phyloP scores from a whole-genome alignment of 805 yeast genomes.

The Clavispora carvajalis region DNA sequence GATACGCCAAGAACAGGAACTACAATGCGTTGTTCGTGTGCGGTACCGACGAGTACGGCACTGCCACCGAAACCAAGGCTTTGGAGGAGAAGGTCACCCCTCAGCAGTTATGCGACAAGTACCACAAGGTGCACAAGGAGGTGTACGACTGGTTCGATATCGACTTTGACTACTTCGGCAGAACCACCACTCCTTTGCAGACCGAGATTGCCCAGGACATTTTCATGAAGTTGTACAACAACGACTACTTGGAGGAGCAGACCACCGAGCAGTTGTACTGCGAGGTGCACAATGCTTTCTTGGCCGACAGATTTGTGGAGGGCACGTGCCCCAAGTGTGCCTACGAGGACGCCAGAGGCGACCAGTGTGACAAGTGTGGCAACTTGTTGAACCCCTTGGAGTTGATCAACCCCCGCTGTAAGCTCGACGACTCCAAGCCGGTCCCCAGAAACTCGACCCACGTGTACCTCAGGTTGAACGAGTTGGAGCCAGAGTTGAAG shows the following conservation, averaged over 20 bases:
- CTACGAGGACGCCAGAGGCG: constrained; percentile 98
- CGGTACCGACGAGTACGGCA: constrained; percentile 99
- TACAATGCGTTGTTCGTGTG: constrained; percentile 82
- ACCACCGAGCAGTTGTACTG: constrained; percentile 88
- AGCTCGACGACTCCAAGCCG: constrained; percentile 81
- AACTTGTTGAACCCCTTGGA: constrained; percentile 84
- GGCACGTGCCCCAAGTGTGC: constrained; percentile 95
- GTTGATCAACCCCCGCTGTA: constrained; percentile 91
- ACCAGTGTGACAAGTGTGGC: constrained; percentile 98
- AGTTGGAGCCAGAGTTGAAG: constrained; percentile 69
- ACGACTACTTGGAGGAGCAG: constrained; percentile 80
- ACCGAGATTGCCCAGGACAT: constrained; percentile 95
- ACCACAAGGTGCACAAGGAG: constrained; percentile 76
- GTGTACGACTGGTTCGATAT: constrained; percentile 97
- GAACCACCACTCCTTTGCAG: constrained; percentile 89
- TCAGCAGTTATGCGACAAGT: constrained; percentile 83
- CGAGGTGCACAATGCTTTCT: constrained; percentile 79
- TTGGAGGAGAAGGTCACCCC: constrained; percentile 91
- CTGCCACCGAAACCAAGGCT: constrained; percentile 98
- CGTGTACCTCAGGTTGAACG: constrained; percentile 76
- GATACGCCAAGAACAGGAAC: constrained; percentile 85
- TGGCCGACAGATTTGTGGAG: constrained; percentile 96
- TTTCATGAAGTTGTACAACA: constrained; percentile 68
- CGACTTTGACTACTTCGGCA: constrained; percentile 91
- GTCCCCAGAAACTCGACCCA: constrained; percentile 78